Percentiles rank a stretch among this genome's conserved stretches.
Evolutionary conservation across 495 filamentous ascomycete species (phyloP).

Genomic region (Bathelium albidoporum): DNA sequence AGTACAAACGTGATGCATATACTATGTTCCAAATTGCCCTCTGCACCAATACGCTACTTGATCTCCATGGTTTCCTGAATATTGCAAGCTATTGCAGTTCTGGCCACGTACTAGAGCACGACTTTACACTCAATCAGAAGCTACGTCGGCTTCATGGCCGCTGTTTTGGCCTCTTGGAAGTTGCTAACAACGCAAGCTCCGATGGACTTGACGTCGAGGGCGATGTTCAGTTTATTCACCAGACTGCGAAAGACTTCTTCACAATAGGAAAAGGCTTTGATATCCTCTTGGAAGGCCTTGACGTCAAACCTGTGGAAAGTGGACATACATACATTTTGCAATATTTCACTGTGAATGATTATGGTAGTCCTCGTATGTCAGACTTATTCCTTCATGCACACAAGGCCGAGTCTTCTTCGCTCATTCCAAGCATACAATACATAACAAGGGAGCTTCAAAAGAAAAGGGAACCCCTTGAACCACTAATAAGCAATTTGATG

Average conservation of each 20-base stretch:
- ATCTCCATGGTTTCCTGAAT: not conserved
- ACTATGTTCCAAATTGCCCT: conserved; percentile 2
- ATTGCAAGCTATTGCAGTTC: not conserved
- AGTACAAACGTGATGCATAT: not conserved
- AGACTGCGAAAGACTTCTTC: not conserved
- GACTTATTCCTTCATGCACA: not conserved
- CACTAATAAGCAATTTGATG: not conserved
- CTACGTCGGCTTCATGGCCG: not conserved
- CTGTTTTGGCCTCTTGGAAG: conserved; percentile 2
- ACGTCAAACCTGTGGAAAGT: not conserved
- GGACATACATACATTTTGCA: not conserved
- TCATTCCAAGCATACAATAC: not conserved
- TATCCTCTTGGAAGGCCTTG: not conserved
- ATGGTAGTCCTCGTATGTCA: not conserved
- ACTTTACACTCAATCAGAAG: not conserved
- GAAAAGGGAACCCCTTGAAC: not conserved
- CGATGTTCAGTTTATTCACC: not conserved
- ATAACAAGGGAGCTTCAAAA: not conserved
- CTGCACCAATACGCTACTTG: not conserved
- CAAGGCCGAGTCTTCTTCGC: not conserved
- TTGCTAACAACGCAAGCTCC: not conserved
- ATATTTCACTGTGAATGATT: not conserved
- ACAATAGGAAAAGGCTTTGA: not conserved
- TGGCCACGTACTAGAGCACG: not conserved
- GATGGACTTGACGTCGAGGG: not conserved